Evolutionary conservation across 352 stramenopile species (phyloP).

Genomic region (Phytophthora ohioensis): DNA sequence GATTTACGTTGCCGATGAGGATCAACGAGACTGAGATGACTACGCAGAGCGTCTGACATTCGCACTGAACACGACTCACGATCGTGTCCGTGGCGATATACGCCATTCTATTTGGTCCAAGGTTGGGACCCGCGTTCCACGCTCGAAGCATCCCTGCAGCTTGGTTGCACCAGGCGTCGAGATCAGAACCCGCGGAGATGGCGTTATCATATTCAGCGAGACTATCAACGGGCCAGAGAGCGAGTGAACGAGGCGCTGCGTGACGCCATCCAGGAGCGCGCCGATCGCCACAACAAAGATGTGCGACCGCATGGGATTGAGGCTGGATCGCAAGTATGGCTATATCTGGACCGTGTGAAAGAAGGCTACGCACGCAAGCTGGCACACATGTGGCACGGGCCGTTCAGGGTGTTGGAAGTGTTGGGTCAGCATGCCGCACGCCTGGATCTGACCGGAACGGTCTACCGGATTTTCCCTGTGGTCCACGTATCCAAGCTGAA

Average conservation of each 20-base stretch:
- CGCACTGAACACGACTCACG: constrained; percentile 13
- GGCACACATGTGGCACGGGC: background rate
- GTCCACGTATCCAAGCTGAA: constrained; percentile 41
- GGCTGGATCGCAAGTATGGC: background rate
- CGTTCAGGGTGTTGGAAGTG: constrained; percentile 30
- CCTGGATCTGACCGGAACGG: background rate
- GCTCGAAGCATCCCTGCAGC: constrained; percentile 14
- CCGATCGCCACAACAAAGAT: constrained; percentile 9
- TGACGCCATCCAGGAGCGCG: background rate
- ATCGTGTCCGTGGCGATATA: constrained; percentile 8
- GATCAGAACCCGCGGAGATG: constrained; percentile 1
- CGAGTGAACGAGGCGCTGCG: background rate
- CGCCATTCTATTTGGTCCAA: constrained; percentile 15
- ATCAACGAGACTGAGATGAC: constrained; percentile 19
- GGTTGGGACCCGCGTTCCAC: constrained; percentile 16
- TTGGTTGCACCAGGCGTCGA: background rate
- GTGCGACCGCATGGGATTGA: background rate
- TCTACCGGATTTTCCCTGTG: constrained; percentile 28
- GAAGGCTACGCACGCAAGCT: background rate
- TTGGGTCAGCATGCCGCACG: constrained; percentile 6
- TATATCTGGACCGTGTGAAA: constrained; percentile 8
- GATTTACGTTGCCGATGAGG: constrained; percentile 19
- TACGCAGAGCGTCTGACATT: constrained; percentile 21
- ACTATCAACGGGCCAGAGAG: constrained; percentile 8
- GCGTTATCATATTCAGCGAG: constrained; percentile 6